Evolutionary conservation across 2,329 filamentous ascomycete genomes (phyloP).

Genomic region (Knufia fluminis): DNA sequence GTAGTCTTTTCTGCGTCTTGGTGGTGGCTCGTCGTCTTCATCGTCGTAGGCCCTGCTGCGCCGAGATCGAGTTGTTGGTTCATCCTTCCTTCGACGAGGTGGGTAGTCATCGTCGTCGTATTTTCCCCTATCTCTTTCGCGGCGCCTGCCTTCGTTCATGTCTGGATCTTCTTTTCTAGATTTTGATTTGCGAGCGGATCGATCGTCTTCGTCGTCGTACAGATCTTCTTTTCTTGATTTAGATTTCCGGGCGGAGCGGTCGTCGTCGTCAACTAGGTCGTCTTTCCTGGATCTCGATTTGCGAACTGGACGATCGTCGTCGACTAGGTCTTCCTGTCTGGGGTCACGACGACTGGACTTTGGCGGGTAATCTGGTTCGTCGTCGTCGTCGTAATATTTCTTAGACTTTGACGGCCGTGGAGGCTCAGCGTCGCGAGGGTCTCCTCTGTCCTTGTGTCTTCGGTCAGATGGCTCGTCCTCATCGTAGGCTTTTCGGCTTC

Average conservation of each 20-base stretch:
- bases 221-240: conserved; percentile 12
- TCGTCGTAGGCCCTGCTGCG: neutral
- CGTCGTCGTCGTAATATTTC: conserved; percentile 11
- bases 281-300: conserved; percentile 8
- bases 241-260: conserved; percentile 4
- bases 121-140: conserved; percentile 4
- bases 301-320: conserved; percentile 9
- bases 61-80: neutral
- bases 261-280: conserved; percentile 14
- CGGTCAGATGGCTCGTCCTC: conserved; percentile 1
- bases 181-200: conserved; percentile 1
- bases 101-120: conserved; percentile 8
- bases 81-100: conserved; percentile 5
- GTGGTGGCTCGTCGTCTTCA: conserved; percentile 13
- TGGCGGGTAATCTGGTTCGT: conserved; percentile 9
- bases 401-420: conserved; percentile 8
- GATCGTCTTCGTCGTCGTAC: conserved; percentile 11
- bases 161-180: conserved; percentile 7
- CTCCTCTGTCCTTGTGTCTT: conserved; percentile 6
- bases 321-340: conserved; percentile 12
- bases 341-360: conserved; percentile 4
- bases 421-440: conserved; percentile 15
- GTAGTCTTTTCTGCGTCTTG: conserved; percentile 14
- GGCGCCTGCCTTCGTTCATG: conserved; percentile 4
- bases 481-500: conserved; percentile 3